Base-by-base conservation (phyloP, 2,329 filamentous ascomycete species). In the Venturia oleaginea region DNA sequence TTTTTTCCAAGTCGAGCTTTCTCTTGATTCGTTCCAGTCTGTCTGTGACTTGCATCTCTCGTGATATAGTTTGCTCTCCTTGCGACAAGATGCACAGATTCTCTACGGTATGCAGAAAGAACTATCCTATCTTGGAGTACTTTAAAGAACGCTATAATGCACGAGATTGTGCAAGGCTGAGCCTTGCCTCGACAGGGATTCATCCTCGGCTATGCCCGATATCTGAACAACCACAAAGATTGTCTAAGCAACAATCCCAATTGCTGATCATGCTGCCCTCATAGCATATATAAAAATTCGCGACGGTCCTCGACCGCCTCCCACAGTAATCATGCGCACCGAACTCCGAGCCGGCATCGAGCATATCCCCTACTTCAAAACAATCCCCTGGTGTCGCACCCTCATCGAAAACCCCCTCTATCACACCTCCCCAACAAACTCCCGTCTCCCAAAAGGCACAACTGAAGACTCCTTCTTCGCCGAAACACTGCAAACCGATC, bases 391-490 rank as follows among this genome's bases (percentile, higher is more conserved):
- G 82, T 82, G 78, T 65, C 74, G 75, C 1, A 68, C 70, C 17
- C 73, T 81, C 55, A 73, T 84, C 59, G 68, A 72, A 4, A 73
- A 77, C 27, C 74, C 78, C 0, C 71, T 74, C 24, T 76, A 79
- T 66, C 72, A 76, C 34, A 71, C 76, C n/a, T 72, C 72, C 22
- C 73, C 75, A 10, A 76, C 76, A 7, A 72, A 71, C 27, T 75
- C 75, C 30, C 77, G 81, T 6, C 55, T 51, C 1, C 70, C 72
- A 3, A 80, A 81, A 64, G 64, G 10, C 22, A 67, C 65, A 60
- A 71, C 70, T n/a, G 80, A 83, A 69, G 82, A 86, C 71, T 74
- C 77, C 2, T 77, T 86, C 61, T 77, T 84, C 69, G 78, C 80
- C 3, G 75, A 78, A 43, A 84, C 83, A 0, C 75, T 87, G 59